Percentiles rank a stretch among this genome's conserved stretches.
These are phyloP conservation scores for Vaccinium myrtillus DNA, from an alignment of 148 eudicot species.

Conservation along the genomic window DNA sequence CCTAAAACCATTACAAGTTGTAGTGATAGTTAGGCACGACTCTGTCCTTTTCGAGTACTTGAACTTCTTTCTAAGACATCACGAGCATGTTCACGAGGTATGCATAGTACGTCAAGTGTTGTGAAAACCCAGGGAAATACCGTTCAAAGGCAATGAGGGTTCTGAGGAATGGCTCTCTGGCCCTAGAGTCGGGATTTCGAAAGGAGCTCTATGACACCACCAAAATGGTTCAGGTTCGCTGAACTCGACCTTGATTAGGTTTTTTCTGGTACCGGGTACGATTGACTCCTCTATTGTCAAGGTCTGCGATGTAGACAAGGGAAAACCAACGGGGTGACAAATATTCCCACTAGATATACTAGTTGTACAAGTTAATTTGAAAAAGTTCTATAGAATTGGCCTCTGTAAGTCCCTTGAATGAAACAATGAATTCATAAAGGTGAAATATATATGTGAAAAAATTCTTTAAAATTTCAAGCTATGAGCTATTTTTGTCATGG, in stretches of 20 bases:
- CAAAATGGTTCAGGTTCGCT: neutral
- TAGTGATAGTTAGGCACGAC: neutral
- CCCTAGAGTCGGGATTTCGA: neutral
- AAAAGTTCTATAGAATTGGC: no score
- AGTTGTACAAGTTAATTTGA: no score
- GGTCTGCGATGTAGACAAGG: neutral
- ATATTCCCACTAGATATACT: no score
- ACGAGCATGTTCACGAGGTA: neutral
- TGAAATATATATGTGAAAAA: no score
- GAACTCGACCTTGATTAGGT: neutral
- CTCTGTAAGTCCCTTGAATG: no score
- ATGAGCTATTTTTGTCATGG: no score
- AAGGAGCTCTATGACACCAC: neutral
- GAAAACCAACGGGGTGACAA: no score
- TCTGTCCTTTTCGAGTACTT: neutral
- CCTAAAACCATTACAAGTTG: neutral
- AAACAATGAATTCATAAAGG: no score
- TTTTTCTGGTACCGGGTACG: neutral
- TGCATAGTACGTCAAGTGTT: neutral
- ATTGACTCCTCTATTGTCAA: neutral
- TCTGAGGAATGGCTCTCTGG: neutral
- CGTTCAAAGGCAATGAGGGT: slow-evolving; percentile 9
- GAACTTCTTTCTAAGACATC: neutral
- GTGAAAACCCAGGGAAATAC: neutral
- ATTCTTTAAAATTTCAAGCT: no score